Base-by-base conservation (phyloP, 306 rosid species). In the Coriaria nepalensis region DNA sequence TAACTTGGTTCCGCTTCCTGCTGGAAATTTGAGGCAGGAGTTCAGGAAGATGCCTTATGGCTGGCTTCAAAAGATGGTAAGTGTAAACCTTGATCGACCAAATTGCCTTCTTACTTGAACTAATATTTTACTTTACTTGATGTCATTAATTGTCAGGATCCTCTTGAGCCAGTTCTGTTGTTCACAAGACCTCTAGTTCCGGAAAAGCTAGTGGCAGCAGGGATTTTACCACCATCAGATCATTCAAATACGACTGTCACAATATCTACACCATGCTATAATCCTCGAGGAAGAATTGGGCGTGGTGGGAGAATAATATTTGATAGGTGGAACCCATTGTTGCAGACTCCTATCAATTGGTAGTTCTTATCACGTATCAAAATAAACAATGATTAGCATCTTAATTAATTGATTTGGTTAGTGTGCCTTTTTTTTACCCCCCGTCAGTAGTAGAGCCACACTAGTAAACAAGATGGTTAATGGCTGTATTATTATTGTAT, bases 21-120 rank as follows among this genome's bases (percentile, higher is more conserved):
- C 75, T 0, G 93, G 67, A 56, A 66, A 57, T 66, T 49, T 75
- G 50, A 87, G 71, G 61, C 94, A 79, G 56, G 98, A 81, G 57
- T 67, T 79, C 10, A 79, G 75, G 68, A 76, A 67, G 57, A 74
- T 61, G 35, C 84, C 84, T 41, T 84, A 65, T 7, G 94, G 95
- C 59, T 90, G 98, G 98, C 98, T 83, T 69, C 95, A 84, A 46
- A 90, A 73, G 69, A 55, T 85, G 94, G 97, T 88, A 84, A 33
- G 35, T 68, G 8, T 29, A 35, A 11, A 12, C n/a, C 54, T 49
- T 45, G 32, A 20, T 20, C 33, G 37, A 32, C 38, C 32, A 13
- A 13, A 14, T n/a, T 15, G 8, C 12, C 33, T 40, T 50, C 40
- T 35, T 47, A 4, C 10, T 29, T 42, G 6, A 5, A 37, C 13